Evolutionary conservation across 2,329 filamentous ascomycete species (phyloP).

Genomic region (Setomelanomma holmii): DNA sequence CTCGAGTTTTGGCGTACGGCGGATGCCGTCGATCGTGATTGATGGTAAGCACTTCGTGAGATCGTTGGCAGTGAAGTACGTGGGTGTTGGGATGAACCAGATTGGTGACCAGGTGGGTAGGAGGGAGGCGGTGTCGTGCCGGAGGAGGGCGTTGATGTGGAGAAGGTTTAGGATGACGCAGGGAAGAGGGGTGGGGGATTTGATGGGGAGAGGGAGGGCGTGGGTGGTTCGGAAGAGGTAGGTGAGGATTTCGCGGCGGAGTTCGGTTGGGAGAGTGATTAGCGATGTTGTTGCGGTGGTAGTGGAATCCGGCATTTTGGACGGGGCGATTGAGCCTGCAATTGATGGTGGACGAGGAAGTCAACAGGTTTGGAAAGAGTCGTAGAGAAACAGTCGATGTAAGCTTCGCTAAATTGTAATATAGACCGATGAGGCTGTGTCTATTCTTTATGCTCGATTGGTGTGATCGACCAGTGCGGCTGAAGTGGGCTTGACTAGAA

Average conservation of each 20-base stretch:
- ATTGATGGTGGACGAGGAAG: too few species aligned
- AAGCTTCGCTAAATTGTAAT: neutral
- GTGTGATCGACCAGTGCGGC: neutral
- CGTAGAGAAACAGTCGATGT: too few species aligned
- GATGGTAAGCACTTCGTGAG: neutral
- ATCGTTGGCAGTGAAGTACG: neutral
- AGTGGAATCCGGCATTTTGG: neutral
- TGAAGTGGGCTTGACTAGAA: neutral
- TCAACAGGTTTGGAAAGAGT: too few species aligned
- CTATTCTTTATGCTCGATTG: neutral
- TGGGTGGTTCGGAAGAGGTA: neutral
- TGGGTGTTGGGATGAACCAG: neutral
- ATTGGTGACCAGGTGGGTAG: neutral
- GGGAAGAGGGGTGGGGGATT: neutral
- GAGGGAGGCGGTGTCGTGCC: neutral
- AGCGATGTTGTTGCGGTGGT: neutral
- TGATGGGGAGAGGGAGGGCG: neutral
- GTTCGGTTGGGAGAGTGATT: neutral
- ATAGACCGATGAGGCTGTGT: neutral
- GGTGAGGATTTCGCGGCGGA: neutral
- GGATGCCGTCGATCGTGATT: neutral
- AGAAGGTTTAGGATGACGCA: neutral
- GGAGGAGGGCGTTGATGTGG: neutral
- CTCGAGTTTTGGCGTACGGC: neutral
- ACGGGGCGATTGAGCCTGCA: too few species aligned